Evolutionary conservation across 768 basidiomycete species (phyloP), one percentile per base, ranked within the genome.

Genomic region (Pleurotus ostreatus): DNA sequence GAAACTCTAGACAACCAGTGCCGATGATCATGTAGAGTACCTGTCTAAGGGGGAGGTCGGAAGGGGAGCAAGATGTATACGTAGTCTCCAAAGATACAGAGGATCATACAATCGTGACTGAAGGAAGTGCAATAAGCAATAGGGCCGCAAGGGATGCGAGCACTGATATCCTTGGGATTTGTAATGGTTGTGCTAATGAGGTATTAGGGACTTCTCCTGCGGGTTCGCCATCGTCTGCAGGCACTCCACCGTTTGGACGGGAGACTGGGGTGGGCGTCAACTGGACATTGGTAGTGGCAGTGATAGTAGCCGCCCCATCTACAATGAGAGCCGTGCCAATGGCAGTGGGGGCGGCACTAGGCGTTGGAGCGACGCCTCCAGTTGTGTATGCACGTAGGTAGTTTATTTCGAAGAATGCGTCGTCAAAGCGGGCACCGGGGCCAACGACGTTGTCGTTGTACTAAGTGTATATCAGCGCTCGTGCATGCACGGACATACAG

Each of bases 371-470:
- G 6, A 52, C 38, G 38, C n/a, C 38, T 22, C 18, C 15, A 34
- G 18, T 55, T 22, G 64, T 66, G 44, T 70, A 71, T 5, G 70
- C 68, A 15, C 84, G 82, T 26, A 91, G 69, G 59, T 84, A 84
- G 53, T 76, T 74, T 63, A 90, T 74, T 67, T 89, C 86, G 61
- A 88, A 91, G 68, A 81, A 86, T 2, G 79, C 78, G 30, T 72
- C 62, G 61, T 74, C 66, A 61, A 72, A 79, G 54, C 70, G 57
- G 18, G 59, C 69, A 7, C 75, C 76, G 3, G 75, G 63, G 25
- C 78, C 77, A 45, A 78, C 70, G 13, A 82, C 79, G 58, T 78
- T 80, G 63, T 80, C 79, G 25, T 73, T 73, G 62, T 81, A 82
- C 72, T 80, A 48, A 1, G 23, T 4, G 23, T 20, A 34, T 49